A percentile compares a stretch with the other conserved stretches of the same genome.
phyloP scores from a whole-genome alignment of 2,329 filamentous ascomycete species.

The Scortechinia acanthostroma region DNA sequence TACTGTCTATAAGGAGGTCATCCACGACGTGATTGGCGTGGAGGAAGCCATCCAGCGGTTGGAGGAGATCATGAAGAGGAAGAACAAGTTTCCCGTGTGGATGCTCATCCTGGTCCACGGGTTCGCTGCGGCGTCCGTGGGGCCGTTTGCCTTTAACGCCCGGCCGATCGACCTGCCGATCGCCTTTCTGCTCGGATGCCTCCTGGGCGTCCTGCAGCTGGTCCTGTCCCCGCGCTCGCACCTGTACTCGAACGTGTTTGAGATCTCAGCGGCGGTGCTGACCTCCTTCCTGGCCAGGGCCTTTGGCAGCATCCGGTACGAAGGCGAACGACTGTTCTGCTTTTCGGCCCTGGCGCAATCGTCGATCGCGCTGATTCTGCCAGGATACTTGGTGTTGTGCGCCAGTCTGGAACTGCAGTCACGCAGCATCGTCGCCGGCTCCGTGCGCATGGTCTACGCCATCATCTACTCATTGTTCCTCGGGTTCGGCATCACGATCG shows the following conservation, averaged over 20 bases:
- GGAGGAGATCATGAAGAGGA: conserved; percentile 39
- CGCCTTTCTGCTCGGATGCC: conserved; percentile 67
- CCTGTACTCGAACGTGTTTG: conserved; percentile 50
- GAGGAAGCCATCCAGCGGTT: conserved; percentile 62
- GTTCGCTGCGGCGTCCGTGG: conserved; percentile 68
- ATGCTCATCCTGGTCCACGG: conserved; percentile 64
- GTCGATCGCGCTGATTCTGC: conserved; percentile 70
- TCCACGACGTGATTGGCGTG: conserved; percentile 68
- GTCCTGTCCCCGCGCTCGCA: conserved; percentile 69
- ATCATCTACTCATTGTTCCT: conserved; percentile 43
- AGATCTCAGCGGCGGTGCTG: conserved; percentile 48
- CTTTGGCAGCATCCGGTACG: conserved; percentile 55
- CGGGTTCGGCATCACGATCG: conserved; percentile 42
- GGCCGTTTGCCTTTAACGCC: conserved; percentile 73
- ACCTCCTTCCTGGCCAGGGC: conserved; percentile 66
- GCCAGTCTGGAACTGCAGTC: conserved; percentile 42
- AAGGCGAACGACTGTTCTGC: conserved; percentile 46
- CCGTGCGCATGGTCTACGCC: conserved; percentile 42
- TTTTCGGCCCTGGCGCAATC: conserved; percentile 68
- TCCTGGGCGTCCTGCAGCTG: conserved; percentile 70
- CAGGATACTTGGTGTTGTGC: conserved; percentile 50
- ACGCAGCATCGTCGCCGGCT: conserved; percentile 38
- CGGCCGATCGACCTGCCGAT: conserved; percentile 73
- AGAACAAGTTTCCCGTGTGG: conserved; percentile 39
- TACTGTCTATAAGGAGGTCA: conserved; percentile 75